A percentile compares a stretch with the other conserved stretches of the same genome.
Conservation (phyloP, 2,329 filamentous ascomycete species). For the Fusarium lateritium region DNA sequence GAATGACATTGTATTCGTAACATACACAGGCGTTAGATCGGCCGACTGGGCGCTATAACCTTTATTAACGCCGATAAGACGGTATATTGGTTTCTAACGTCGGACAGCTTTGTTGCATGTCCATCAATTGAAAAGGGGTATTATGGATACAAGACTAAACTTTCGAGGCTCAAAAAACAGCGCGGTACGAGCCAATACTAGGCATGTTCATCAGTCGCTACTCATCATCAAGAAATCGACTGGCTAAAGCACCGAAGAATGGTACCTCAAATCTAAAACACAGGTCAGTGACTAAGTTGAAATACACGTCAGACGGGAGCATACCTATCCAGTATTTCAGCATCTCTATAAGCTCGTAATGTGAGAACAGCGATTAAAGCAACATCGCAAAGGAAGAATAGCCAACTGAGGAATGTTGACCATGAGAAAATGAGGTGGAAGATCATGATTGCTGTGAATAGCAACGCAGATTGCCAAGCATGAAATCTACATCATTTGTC, state of each 20-base stretch:
- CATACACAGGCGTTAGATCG: neutral
- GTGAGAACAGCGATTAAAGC: slow-evolving; percentile 82
- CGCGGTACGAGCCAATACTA: neutral
- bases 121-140: slow-evolving; percentile 30
- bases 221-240: slow-evolving; percentile 92
- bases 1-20: neutral
- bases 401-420: slow-evolving; percentile 86
- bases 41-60: neutral
- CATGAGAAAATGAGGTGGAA: slow-evolving; percentile 90
- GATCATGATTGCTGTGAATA: slow-evolving; percentile 82
- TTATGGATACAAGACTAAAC: slow-evolving; percentile 23
- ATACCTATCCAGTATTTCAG: slow-evolving; percentile 75
- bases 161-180: slow-evolving; percentile 1
- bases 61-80: neutral
- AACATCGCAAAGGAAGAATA: slow-evolving; percentile 83
- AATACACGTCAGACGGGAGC: slow-evolving; percentile 27
- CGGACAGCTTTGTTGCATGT: slow-evolving; percentile 5
- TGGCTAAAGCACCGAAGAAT: slow-evolving; percentile 87
- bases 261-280: slow-evolving; percentile 83
- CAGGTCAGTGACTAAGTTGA: slow-evolving; percentile 5
- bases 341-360: slow-evolving; percentile 86
- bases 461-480: slow-evolving; percentile 91
- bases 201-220: slow-evolving; percentile 38
- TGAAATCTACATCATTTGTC: slow-evolving; percentile 77
- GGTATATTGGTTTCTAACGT: neutral